Evolutionary conservation across 441 rosid species (phyloP), one percentile per base, ranked within the genome.

Genomic region (Jatropha multifida): DNA sequence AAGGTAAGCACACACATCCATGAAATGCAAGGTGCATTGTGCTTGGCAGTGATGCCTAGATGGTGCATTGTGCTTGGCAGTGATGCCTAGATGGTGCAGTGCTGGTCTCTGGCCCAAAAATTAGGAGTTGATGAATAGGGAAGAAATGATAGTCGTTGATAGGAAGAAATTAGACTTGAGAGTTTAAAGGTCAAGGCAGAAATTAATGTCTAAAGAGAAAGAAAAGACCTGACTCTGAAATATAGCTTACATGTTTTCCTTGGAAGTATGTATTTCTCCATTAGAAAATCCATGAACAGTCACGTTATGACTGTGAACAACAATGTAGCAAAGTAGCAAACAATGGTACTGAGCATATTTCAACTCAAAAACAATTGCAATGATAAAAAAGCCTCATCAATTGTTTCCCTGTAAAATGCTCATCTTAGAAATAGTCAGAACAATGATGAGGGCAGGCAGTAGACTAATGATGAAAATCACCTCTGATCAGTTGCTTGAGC

Each of bases 401-500:
- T 63, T 38, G 1, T 10, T 63, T 70, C n/a, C 20, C 5, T 18
- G 6, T n/a, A 66, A 55, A 55, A 55, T 17, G 56, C 23, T 15
- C 6, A 54, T 56, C 41, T 11, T 59, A 32, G 26, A 41, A 68
- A 56, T 51, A 40, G 17, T 37, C 13, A 58, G 69, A 60, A 27
- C 44, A 17, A 42, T 44, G 37, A 41, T 55, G 11, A 51, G 51
- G 62, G n/a, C 5, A 41, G 23, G 46, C 4, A 52, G 10, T n/a
- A 18, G 44, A 73, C 6, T 42, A 23, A 44, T 23, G 55, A n/a
- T 48, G 65, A 69, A 55, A 79, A 70, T 65, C 85, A 86, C 90
- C 89, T 86, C 42, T 17, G 42, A 76, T 88, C 86, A 92, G 77
- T 56, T 76, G 90, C 94, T 89, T 76, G 94, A 87, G 88, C 97